A percentile compares a stretch with the other conserved stretches of the same genome.
Evolutionary conservation across 2,329 filamentous ascomycete genomes (phyloP).

Genomic region (Verticillium klebahnii): DNA sequence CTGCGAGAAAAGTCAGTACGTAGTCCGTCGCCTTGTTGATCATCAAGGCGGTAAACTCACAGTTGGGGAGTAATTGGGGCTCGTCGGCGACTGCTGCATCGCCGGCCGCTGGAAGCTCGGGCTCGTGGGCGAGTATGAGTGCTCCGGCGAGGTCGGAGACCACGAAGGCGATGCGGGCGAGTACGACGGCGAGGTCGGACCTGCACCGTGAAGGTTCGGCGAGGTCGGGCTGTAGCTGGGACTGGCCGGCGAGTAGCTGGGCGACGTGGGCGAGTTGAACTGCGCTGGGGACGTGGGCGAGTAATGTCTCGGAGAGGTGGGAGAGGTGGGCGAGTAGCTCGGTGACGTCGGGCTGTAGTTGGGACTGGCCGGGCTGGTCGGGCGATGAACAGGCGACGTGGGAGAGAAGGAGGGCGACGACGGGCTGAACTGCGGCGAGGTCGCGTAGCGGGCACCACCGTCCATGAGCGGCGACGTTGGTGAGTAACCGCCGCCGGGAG

Average conservation of each 20-base stretch:
- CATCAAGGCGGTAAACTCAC: slow-evolving; percentile 22
- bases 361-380: slow-evolving; percentile 51
- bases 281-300: slow-evolving; percentile 67
- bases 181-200: slow-evolving; percentile 55
- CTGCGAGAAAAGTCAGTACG: slow-evolving; percentile 24
- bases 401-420: slow-evolving; percentile 61
- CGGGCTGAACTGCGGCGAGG: slow-evolving; percentile 59
- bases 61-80: slow-evolving; percentile 68
- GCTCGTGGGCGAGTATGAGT: slow-evolving; percentile 58
- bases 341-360: slow-evolving; percentile 64
- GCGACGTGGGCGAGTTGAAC: slow-evolving; percentile 73
- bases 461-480: slow-evolving; percentile 68
- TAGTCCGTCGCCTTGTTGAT: neutral
- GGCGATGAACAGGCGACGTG: slow-evolving; percentile 54
- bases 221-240: slow-evolving; percentile 70
- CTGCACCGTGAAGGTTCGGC: slow-evolving; percentile 43
- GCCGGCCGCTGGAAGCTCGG: slow-evolving; percentile 53
- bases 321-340: slow-evolving; percentile 60
- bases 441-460: slow-evolving; percentile 46
- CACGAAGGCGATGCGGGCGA: slow-evolving; percentile 71
- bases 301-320: slow-evolving; percentile 52
- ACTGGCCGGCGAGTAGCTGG: slow-evolving; percentile 66
- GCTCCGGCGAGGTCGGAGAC: slow-evolving; percentile 66
- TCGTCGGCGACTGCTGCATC: slow-evolving; percentile 55
- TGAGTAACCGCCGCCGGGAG: slow-evolving; percentile 69